These are phyloP conservation scores for Phialemonium atrogriseum DNA, from an alignment of 2,329 filamentous ascomycete species.

Conservation along the genomic window DNA sequence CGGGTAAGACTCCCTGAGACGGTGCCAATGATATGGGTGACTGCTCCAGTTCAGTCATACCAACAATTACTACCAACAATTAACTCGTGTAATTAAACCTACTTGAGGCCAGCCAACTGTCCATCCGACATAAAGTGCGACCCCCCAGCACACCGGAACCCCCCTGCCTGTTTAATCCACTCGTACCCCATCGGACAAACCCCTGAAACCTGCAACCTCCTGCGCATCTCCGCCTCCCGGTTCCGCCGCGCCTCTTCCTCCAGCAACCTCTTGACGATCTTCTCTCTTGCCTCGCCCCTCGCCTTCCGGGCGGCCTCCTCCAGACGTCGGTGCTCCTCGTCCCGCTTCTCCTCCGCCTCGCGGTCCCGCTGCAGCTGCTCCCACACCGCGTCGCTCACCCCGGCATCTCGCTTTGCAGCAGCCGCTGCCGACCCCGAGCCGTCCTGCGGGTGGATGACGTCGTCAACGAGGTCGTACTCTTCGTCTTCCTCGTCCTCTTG, in stretches of 20 bases:
- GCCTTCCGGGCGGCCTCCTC: slow-evolving; percentile 18
- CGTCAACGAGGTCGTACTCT: too few species aligned
- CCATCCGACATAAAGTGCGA: slow-evolving; percentile 43
- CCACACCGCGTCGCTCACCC: slow-evolving; percentile 55
- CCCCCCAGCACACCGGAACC: slow-evolving; percentile 57
- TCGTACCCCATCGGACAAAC: slow-evolving; percentile 45
- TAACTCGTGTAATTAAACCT: too few species aligned
- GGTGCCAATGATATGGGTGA: too few species aligned
- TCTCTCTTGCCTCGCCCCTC: slow-evolving; percentile 23
- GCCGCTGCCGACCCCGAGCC: too few species aligned
- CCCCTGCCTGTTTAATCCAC: slow-evolving; percentile 52
- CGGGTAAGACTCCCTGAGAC: too few species aligned
- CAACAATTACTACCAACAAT: too few species aligned
- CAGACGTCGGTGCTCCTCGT: slow-evolving; percentile 27
- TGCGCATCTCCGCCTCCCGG: slow-evolving; percentile 27
- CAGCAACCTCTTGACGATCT: slow-evolving; percentile 26
- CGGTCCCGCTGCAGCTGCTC: slow-evolving; percentile 47
- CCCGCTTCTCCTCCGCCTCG: slow-evolving; percentile 24
- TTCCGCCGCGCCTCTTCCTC: slow-evolving; percentile 29
- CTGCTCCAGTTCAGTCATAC: too few species aligned
- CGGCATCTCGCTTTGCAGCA: slow-evolving; percentile 37
- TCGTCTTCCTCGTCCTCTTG: slow-evolving; percentile 2
- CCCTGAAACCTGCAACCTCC: slow-evolving; percentile 42
- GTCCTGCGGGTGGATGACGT: too few species aligned
- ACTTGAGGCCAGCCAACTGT: too few species aligned